Evolutionary conservation across 352 stramenopile genomes (phyloP).

Genomic region (Blastocystis hominis): DNA sequence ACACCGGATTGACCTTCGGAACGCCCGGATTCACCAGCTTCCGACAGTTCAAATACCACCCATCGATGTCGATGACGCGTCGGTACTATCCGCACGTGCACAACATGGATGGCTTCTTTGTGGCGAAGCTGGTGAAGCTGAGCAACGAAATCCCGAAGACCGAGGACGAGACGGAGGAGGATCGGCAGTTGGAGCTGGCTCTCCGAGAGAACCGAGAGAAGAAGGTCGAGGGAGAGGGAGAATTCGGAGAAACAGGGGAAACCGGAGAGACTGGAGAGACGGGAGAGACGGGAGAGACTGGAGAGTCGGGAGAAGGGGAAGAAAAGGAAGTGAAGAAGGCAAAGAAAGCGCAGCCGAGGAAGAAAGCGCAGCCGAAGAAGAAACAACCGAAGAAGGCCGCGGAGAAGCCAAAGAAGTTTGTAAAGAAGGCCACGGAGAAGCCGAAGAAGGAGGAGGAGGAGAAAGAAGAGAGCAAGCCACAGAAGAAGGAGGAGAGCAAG

Average conservation of each 20-base stretch:
- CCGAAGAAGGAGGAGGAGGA: not conserved
- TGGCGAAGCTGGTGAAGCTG: slow-evolving; percentile 98
- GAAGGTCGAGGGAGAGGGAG: not conserved
- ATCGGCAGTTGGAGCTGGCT: not conserved
- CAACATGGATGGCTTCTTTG: slow-evolving; percentile 99
- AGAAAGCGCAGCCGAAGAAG: not conserved
- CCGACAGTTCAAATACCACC: slow-evolving; percentile 93
- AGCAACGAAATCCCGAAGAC: slow-evolving; percentile 74
- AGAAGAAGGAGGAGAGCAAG: not conserved
- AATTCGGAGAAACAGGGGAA: not conserved
- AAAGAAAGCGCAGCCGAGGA: not conserved
- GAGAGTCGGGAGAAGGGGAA: not conserved
- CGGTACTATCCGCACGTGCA: slow-evolving; percentile 98
- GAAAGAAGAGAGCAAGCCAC: not conserved
- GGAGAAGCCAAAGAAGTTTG: not conserved
- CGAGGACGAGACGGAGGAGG: slow-evolving; percentile 66
- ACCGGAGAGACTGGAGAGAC: not conserved
- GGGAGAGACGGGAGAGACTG: not conserved
- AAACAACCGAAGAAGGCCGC: not conserved
- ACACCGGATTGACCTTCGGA: slow-evolving; percentile 87
- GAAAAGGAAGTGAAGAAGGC: not conserved
- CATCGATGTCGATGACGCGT: slow-evolving; percentile 81
- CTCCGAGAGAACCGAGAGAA: not conserved
- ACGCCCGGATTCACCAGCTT: slow-evolving; percentile 70
- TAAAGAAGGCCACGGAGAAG: not conserved